Base-by-base conservation (phyloP, 2,329 filamentous ascomycete genomes). In the Ceratocystis alfenasii region DNA sequence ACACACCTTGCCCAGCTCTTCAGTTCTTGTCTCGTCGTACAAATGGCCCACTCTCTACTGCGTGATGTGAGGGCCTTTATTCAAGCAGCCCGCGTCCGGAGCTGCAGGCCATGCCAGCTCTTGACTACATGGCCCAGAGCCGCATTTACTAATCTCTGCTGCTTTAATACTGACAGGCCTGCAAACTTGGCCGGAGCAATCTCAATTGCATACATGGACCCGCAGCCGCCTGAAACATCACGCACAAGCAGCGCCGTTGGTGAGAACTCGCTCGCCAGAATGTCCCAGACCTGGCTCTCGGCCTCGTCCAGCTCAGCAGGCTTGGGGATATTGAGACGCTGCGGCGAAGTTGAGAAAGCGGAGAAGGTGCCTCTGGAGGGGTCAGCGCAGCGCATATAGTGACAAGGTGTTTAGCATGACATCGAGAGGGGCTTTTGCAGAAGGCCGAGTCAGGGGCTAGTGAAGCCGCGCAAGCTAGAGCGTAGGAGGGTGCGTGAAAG, bases 181-280 rank as follows among this genome's bases (percentile, higher is more conserved):
- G 80, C 80, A 75, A 95, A 95, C 71, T 79, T 81, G 60, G 84
- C 80, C 6, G 87, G 89, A 61, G 85, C 81, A 69, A 94, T 85
- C 71, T 92, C 87, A 70, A 95, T 87, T 66, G 85, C 87, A 76
- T 94, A 94, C 90, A 94, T 94, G 72, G 86, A 89, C 8, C 89
- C 89, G 76, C 89, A 95, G 36, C 89, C 89, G 67, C 90, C 89
- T 28, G 87, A 90, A 63, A 94, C 84, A 76, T 95, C 89, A 74
- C 87, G 86, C 8, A 94, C 88, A 74, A 85, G 75, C 30, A 85
- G 74, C 67, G 80, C 74, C 0, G 78, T 78, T 0, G 82, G 81
- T 1, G 73, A 69, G 65, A 84, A 81, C 71, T 80, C 80, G 5
- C 75, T 74, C 20, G 74, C 69, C 64, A 85, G 76, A 62, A 78